Conservation (phyloP, 768 basidiomycete species). For the Lyophyllum shimeji region DNA sequence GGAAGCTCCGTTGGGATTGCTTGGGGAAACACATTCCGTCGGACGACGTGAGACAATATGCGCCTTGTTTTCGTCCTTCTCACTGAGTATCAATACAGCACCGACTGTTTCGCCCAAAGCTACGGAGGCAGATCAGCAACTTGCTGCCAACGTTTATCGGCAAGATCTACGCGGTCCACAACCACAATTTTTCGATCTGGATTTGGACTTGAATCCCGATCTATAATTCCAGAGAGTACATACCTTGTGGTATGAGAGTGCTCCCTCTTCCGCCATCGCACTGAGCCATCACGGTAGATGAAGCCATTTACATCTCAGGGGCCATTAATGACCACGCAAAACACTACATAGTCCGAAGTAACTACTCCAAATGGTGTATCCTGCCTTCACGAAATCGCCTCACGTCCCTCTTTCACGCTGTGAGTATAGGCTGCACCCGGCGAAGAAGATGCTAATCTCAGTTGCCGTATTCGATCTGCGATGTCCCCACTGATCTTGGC, state of each 20-base stretch:
- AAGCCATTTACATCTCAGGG: not conserved
- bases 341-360: not conserved
- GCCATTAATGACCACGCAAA: not conserved
- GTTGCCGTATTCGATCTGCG: slow-evolving; percentile 29
- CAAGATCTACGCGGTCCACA: slow-evolving; percentile 64
- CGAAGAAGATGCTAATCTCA: slow-evolving; percentile 16
- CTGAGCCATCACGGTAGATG: not conserved
- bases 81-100: slow-evolving; percentile 37
- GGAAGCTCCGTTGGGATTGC: slow-evolving; percentile 73
- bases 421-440: not conserved
- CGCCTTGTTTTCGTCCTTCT: not conserved
- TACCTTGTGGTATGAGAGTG: not conserved
- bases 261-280: not conserved
- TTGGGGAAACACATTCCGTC: slow-evolving; percentile 82
- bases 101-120: slow-evolving; percentile 61
- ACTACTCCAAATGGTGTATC: not conserved
- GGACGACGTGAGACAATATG: slow-evolving; percentile 57
- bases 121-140: slow-evolving; percentile 45
- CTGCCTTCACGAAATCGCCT: not conserved
- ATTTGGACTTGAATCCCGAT: slow-evolving; percentile 85
- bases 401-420: not conserved
- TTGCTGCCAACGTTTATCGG: slow-evolving; percentile 67
- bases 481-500: slow-evolving; percentile 21
- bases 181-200: slow-evolving; percentile 71
- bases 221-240: slow-evolving; percentile 32